Conservation (phyloP, 148 eudicot species). For the Amaranthus cruentus region DNA sequence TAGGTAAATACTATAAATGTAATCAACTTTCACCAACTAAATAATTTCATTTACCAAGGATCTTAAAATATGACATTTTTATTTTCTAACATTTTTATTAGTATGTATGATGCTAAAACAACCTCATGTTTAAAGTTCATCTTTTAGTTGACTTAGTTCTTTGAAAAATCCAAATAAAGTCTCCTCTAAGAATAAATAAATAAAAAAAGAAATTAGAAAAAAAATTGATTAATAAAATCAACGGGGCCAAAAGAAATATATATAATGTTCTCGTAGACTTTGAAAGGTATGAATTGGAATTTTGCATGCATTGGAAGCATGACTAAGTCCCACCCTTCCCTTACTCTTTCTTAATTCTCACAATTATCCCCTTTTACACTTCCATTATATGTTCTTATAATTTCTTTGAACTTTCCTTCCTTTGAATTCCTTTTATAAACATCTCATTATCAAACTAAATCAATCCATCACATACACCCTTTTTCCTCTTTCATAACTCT, state of each 20-base stretch:
- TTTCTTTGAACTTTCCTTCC: conserved; percentile 38
- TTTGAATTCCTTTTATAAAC: background rate
- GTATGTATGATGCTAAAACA: too few relatives aligned
- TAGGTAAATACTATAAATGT: too few relatives aligned
- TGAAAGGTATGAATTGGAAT: background rate
- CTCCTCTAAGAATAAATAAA: conserved; percentile 5
- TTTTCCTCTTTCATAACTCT: background rate
- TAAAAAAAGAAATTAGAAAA: background rate
- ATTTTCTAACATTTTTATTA: too few relatives aligned
- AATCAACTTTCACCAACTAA: background rate
- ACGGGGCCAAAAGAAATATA: conserved; percentile 12
- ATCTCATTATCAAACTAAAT: conserved; percentile 15
- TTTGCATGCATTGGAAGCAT: conserved; percentile 16
- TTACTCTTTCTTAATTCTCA: conserved; percentile 22
- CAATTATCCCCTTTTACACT: background rate
- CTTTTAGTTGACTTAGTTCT: background rate
- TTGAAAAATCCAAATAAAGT: conserved; percentile 3
- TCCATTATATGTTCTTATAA: conserved; percentile 17
- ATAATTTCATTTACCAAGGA: background rate
- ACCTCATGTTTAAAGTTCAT: background rate
- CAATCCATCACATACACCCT: background rate
- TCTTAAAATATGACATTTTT: too few relatives aligned
- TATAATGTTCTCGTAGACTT: conserved; percentile 40
- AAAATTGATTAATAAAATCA: conserved; percentile 14
- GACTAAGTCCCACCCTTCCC: conserved; percentile 44